Conservation (phyloP, 257 asterid genomes). For the Pogostemon cablin region DNA sequence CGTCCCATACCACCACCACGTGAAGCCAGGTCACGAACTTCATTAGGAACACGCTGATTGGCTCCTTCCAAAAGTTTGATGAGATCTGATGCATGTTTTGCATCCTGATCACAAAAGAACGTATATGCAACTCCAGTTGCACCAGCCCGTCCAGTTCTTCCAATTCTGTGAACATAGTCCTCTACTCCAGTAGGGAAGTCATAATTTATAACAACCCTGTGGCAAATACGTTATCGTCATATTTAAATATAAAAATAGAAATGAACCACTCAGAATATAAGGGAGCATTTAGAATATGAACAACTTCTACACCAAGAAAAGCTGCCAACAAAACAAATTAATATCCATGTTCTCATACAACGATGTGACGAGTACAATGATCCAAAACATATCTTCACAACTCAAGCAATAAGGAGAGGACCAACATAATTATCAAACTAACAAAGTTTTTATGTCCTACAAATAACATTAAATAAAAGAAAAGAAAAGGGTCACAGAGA, state of each 20-base stretch:
- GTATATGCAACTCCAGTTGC: slow-evolving; percentile 92
- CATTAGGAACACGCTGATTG: slow-evolving; percentile 74
- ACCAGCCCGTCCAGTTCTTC: slow-evolving; percentile 99
- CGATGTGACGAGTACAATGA: neutral
- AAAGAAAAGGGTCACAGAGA: neutral
- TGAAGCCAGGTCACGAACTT: slow-evolving; percentile 75
- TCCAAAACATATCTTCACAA: neutral
- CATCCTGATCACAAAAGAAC: slow-evolving; percentile 80
- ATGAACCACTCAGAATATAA: neutral
- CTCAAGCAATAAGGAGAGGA: neutral
- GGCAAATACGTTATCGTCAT: slow-evolving; percentile 28
- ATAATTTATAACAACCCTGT: slow-evolving; percentile 88
- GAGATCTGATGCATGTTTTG: slow-evolving; percentile 80
- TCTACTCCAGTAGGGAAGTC: slow-evolving; percentile 97
- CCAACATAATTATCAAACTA: neutral
- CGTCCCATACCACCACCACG: slow-evolving; percentile 88
- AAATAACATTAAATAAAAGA: neutral
- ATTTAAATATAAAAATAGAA: neutral
- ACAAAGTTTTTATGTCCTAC: neutral
- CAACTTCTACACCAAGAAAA: neutral
- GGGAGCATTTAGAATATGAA: no score
- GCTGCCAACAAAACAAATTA: neutral
- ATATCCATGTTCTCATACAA: neutral
- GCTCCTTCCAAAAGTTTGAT: slow-evolving; percentile 92
- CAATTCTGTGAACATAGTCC: slow-evolving; percentile 99